Evolutionary conservation across 768 basidiomycete species (phyloP), one percentile per base, ranked within the genome.

Genomic region (Auricularia auricula-judae): DNA sequence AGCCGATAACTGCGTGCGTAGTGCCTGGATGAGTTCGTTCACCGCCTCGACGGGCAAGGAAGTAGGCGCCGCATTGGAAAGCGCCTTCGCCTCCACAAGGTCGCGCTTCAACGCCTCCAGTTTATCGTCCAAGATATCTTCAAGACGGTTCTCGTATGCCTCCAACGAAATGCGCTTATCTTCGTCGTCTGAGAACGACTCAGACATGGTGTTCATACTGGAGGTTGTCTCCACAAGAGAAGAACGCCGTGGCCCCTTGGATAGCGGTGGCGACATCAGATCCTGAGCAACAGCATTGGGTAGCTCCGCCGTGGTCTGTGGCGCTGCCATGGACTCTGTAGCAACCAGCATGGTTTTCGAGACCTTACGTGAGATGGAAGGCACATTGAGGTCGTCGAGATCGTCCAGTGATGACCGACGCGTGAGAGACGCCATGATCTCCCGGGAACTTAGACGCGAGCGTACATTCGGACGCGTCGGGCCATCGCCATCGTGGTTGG

Each of bases 371-470:
- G 91, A 84, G 67, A 93, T 93, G 29, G 82, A 73, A 4, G 86
- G 83, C 3, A 92, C 80, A 65, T 86, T 79, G 53, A 82, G 75
- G 70, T 93, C 91, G 69, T 93, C 91, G 56, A 82, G 75, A 70
- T 93, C 91, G 69, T 93, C 91, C 72, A 93, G 81, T 3, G 90
- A 92, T 7, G 56, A 59, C 8, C 23, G 23, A 29, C 56, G 56
- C 4, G 79, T 82, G 43, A 81, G 80, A 67, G 86, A 84, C 4
- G 88, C 89, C 69, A 85, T 87, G 61, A 85, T 80, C 66, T 92
- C 91, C 54, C 83, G 82, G 10, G 89, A 91, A 71, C 83, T 79
- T 65, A 91, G 80, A 43, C 89, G 81, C 23, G 91, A 91, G 59
- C 88, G 86, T n/a, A 89, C 88, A 56, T 78, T 79, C 56, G 84